Conservation (phyloP, 805 yeast genomes). For the Cyberlindnera euphorbiae region DNA sequence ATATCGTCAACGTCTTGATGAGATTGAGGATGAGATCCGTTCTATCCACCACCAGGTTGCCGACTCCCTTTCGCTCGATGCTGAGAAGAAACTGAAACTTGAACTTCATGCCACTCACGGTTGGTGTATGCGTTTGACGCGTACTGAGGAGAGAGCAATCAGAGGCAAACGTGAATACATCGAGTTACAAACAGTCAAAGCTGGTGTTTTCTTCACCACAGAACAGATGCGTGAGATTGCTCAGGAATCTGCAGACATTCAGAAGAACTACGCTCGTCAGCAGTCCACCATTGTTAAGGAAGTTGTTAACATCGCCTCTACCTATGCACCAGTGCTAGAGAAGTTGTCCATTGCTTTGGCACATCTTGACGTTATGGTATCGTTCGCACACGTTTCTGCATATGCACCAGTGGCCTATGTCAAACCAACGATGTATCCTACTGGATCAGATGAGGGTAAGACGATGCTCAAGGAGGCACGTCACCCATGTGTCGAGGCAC, state of each 20-base stretch:
- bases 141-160: constrained; percentile 80
- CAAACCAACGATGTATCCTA: constrained; percentile 63
- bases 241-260: constrained; percentile 50
- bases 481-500: constrained; percentile 92
- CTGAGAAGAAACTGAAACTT: constrained; percentile 82
- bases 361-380: constrained; percentile 73
- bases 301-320: constrained; percentile 72
- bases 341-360: constrained; percentile 61
- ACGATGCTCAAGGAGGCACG: constrained; percentile 69
- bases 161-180: constrained; percentile 56
- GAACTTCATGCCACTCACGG: constrained; percentile 88
- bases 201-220: constrained; percentile 92
- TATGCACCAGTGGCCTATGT: constrained; percentile 81
- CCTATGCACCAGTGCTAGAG: constrained; percentile 76
- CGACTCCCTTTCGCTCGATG: constrained; percentile 73
- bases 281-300: constrained; percentile 80
- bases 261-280: constrained; percentile 63
- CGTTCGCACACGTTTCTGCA: constrained; percentile 81
- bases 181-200: constrained; percentile 88
- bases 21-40: constrained; percentile 49
- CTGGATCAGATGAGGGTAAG: constrained; percentile 40
- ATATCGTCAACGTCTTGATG: constrained; percentile 54
- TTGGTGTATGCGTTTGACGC: constrained; percentile 90
- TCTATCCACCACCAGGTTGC: constrained; percentile 59
- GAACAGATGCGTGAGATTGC: constrained; percentile 55